Evolutionary conservation across 805 yeast genomes (phyloP).

Genomic region (Starmerella floris): DNA sequence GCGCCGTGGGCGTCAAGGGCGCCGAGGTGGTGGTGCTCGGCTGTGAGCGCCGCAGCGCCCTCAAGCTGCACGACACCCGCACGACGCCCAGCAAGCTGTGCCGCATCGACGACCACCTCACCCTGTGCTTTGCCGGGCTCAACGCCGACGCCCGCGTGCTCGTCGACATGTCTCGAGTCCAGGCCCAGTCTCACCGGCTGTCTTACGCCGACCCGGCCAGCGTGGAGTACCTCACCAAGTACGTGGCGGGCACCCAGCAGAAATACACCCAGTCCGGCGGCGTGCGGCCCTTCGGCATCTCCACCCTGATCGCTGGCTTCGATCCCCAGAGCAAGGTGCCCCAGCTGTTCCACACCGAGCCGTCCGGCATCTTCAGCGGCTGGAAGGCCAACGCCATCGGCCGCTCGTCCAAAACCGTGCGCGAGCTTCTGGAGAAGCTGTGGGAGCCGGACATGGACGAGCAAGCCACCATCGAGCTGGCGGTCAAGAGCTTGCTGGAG

Average conservation of each 20-base stretch:
- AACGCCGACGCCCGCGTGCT: conserved; percentile 96
- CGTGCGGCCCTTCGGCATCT: conserved; percentile 93
- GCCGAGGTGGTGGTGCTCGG: conserved; percentile 79
- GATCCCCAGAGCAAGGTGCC: conserved; percentile 75
- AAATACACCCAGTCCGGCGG: conserved; percentile 96
- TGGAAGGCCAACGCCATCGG: conserved; percentile 99
- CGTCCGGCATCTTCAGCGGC: conserved; percentile 91
- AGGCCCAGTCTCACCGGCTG: conserved; percentile 87
- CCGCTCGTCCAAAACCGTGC: conserved; percentile 83
- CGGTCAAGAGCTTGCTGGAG: conserved; percentile 78
- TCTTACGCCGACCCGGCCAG: conserved; percentile 91
- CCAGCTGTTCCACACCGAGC: conserved; percentile 85
- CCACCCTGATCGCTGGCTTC: conserved; percentile 90
- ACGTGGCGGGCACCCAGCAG: conserved; percentile 97
- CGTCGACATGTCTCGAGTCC: conserved; percentile 89
- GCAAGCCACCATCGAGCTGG: conserved; percentile 62
- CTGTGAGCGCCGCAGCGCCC: conserved; percentile 89
- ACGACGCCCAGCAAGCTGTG: conserved; percentile 92
- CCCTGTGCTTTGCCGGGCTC: conserved; percentile 90
- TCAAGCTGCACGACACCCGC: conserved; percentile 91
- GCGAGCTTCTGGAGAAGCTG: conserved; percentile 87
- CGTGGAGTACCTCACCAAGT: conserved; percentile 80
- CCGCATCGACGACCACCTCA: conserved; percentile 77
- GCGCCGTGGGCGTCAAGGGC: conserved; percentile 96
- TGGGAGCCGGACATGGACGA: conserved; percentile 48